phyloP scores from a whole-genome alignment of 768 basidiomycete genomes.

The Podaxis pistillaris region DNA sequence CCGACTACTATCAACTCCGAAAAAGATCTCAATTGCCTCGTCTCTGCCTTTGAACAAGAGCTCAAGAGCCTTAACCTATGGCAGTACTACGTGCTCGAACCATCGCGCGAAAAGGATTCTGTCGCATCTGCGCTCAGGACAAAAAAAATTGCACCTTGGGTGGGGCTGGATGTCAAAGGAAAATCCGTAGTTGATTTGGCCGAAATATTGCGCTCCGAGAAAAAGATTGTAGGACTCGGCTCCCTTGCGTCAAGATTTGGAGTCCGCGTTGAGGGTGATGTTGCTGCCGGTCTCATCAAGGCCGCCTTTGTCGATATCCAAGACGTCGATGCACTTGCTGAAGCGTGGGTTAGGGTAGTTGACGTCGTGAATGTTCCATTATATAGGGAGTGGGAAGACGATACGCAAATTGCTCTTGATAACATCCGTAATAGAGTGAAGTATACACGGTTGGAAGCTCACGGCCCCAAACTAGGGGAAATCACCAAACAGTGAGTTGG shows the following conservation, averaged over 20 bases:
- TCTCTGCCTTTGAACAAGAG: slow-evolving; percentile 57
- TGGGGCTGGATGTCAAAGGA: slow-evolving; percentile 53
- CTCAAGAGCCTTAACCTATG: slow-evolving; percentile 74
- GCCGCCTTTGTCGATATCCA: slow-evolving; percentile 56
- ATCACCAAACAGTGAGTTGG: slow-evolving; percentile 66
- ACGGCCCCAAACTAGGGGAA: slow-evolving; percentile 82
- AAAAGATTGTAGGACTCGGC: slow-evolving; percentile 57
- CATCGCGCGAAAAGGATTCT: slow-evolving; percentile 56
- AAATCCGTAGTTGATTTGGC: slow-evolving; percentile 69
- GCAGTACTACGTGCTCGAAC: slow-evolving; percentile 93
- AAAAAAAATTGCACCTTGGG: slow-evolving; percentile 53
- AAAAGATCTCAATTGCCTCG: slow-evolving; percentile 66
- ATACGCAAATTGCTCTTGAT: slow-evolving; percentile 70
- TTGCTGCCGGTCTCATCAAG: slow-evolving; percentile 74
- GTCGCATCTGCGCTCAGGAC: slow-evolving; percentile 55
- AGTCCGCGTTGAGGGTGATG: slow-evolving; percentile 55
- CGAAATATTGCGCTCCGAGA: slow-evolving; percentile 50
- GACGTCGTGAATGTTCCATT: slow-evolving; percentile 88
- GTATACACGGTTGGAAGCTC: slow-evolving; percentile 76
- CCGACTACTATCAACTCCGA: slow-evolving; percentile 67
- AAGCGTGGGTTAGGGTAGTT: slow-evolving; percentile 74
- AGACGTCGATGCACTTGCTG: slow-evolving; percentile 53
- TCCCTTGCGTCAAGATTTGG: slow-evolving; percentile 66
- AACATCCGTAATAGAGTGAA: slow-evolving; percentile 73
- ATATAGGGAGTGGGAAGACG: slow-evolving; percentile 85